Percentiles rank a stretch among this genome's conserved stretches.
Conservation (phyloP, 345 rosid species). For the Geranium brycei region DNA sequence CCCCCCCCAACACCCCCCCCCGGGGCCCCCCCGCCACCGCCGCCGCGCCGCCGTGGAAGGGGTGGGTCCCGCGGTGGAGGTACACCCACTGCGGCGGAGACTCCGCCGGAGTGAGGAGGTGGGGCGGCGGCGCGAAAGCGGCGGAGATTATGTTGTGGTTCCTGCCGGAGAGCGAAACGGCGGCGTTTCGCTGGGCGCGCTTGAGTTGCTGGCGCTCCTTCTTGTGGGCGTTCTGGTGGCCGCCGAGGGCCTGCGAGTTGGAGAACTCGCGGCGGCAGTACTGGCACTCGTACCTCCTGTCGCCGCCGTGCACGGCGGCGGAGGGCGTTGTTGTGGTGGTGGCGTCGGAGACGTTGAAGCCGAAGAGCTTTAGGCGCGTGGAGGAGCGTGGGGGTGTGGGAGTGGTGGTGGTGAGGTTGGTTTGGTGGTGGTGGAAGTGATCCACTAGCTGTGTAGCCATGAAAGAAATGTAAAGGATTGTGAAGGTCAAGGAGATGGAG, state of each 20-base stretch:
- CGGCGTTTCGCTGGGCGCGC: conserved; percentile 35
- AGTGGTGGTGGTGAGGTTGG: conserved; percentile 15
- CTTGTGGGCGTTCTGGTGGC: conserved; percentile 98
- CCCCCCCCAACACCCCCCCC: too few relatives aligned
- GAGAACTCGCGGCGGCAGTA: conserved; percentile 85
- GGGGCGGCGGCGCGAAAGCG: conserved; percentile 40
- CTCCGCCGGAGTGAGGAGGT: conserved; percentile 32
- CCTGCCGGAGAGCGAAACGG: conserved; percentile 13
- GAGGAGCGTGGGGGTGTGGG: conserved; percentile 13
- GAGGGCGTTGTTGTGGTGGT: conserved; percentile 2
- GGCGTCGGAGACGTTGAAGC: conserved; percentile 54
- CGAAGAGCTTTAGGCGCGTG: conserved; percentile 71
- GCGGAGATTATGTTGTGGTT: conserved; percentile 36
- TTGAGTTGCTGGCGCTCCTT: conserved; percentile 79
- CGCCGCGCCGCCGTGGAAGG: conserved; percentile 34
- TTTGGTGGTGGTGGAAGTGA: conserved; percentile 33
- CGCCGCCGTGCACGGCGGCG: neutral
- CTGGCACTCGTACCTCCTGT: conserved; percentile 79
- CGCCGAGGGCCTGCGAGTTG: conserved; percentile 91
- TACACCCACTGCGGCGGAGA: conserved; percentile 27
- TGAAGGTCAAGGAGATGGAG: too few relatives aligned
- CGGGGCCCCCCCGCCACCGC: too few relatives aligned
- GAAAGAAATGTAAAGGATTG: neutral
- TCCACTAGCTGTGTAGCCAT: conserved; percentile 20
- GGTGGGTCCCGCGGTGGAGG: conserved; percentile 16